Evolutionary conservation across 2,329 filamentous ascomycete genomes (phyloP).

Genomic region (Remersonia thermophila): DNA sequence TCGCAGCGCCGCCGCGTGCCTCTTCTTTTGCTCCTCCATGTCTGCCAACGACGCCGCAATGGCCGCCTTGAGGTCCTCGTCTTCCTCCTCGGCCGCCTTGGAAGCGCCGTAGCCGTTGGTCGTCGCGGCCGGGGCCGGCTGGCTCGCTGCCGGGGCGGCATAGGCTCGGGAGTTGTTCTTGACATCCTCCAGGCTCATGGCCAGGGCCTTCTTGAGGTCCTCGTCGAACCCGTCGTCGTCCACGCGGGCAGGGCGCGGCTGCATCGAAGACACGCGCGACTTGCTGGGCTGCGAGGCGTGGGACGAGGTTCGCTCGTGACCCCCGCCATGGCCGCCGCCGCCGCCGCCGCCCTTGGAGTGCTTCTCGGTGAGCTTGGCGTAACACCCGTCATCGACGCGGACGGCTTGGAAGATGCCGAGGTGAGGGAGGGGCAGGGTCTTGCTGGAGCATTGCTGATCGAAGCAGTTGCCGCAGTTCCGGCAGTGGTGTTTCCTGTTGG

Average conservation of each 20-base stretch:
- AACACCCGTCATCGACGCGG: constrained; percentile 91
- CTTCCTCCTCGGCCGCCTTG: constrained; percentile 64
- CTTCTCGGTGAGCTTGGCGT: constrained; percentile 76
- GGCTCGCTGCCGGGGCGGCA: constrained; percentile 42
- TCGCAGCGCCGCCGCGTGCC: constrained; percentile 72
- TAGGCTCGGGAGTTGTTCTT: constrained; percentile 65
- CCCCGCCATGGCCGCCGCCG: not conserved
- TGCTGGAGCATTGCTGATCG: constrained; percentile 86
- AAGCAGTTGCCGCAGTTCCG: constrained; percentile 97
- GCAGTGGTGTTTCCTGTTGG: constrained; percentile 96
- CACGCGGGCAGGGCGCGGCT: constrained; percentile 76
- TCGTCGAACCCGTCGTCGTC: constrained; percentile 81
- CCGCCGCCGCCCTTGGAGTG: constrained; percentile 31
- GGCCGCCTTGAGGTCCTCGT: constrained; percentile 84
- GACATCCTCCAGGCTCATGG: constrained; percentile 94
- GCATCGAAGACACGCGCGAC: constrained; percentile 62
- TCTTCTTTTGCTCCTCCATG: constrained; percentile 96
- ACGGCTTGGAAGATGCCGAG: constrained; percentile 85
- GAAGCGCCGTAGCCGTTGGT: constrained; percentile 25
- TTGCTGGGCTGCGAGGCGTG: constrained; percentile 39
- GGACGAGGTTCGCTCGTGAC: constrained; percentile 33
- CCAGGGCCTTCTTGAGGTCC: constrained; percentile 81
- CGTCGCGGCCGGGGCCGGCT: constrained; percentile 21
- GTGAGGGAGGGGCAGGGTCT: constrained; percentile 77
- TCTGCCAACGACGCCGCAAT: constrained; percentile 91